Percentiles rank a stretch among this genome's conserved stretches.
These are phyloP conservation scores for Exophiala sideris DNA, from an alignment of 2,329 filamentous ascomycete species.

Conservation along the genomic window DNA sequence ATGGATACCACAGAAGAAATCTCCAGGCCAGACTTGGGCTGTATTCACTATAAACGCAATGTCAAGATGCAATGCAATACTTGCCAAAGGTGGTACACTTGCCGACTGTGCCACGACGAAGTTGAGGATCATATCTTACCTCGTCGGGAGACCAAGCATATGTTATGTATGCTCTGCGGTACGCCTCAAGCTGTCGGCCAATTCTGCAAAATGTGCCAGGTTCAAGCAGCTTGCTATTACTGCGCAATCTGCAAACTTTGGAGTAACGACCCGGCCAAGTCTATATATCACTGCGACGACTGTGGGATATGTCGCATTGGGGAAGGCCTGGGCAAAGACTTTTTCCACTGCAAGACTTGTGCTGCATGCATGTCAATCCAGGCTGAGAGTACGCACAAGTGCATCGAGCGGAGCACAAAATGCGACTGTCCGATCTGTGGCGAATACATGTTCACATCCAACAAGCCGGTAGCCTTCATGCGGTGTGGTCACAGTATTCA, in stretches of 20 bases:
- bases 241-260: slow-evolving; percentile 93
- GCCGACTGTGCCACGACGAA: slow-evolving; percentile 88
- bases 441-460: slow-evolving; percentile 93
- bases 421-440: slow-evolving; percentile 96
- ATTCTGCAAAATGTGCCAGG: slow-evolving; percentile 71
- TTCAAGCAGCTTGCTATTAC: slow-evolving; percentile 81
- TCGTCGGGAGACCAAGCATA: slow-evolving; percentile 81
- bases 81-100: slow-evolving; percentile 90
- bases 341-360: slow-evolving; percentile 97
- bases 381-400: slow-evolving; percentile 80
- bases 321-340: slow-evolving; percentile 89
- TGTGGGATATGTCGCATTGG: slow-evolving; percentile 94
- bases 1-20: slow-evolving; percentile 42
- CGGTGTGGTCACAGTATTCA: slow-evolving; percentile 95
- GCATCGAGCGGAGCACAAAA: slow-evolving; percentile 89
- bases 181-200: slow-evolving; percentile 80
- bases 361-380: slow-evolving; percentile 91
- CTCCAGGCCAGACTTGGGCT: slow-evolving; percentile 64
- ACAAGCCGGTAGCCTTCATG: slow-evolving; percentile 87
- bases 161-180: slow-evolving; percentile 95
- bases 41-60: slow-evolving; percentile 89
- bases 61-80: slow-evolving; percentile 92
- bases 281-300: slow-evolving; percentile 93
- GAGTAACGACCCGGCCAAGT: slow-evolving; percentile 88
- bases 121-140: slow-evolving; percentile 75